Base-by-base conservation (phyloP, 345 rosid species). In the Carallia brachiata region DNA sequence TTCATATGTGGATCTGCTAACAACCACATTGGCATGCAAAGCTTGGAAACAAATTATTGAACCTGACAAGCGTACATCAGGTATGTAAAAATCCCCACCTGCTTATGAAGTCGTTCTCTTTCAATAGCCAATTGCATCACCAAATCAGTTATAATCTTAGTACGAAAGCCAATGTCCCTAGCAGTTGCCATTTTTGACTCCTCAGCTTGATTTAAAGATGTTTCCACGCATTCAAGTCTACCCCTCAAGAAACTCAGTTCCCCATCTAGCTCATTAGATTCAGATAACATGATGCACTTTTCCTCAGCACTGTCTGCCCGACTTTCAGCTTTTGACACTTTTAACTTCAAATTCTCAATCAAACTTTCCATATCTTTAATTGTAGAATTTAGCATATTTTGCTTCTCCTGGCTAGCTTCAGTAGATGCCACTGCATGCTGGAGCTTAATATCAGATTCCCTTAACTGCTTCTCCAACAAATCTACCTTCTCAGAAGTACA, bases 361-460 rank as follows among this genome's bases (percentile, higher is more conserved):
- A 87, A 70, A 73, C 75, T 78, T 69, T 89, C 97, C 99, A 92
- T 95, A 77, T 95, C 97, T 65, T 68, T 63, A 70, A 95, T 88
- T 13, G 96, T 84, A 68, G 88, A 71, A 72, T 82, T 75, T 69
- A 90, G 76, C 88, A 95, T 82, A 55, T 30, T 79, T 80, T 87
- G 87, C 75, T 88, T 89, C 82, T 95, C 99, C 77, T 86, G 87
- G 71, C 93, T 82, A 67, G 99, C 97, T 80, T 92, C 97, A 12
- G 81, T 76, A 69, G 91, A 89, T 54, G 93, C 99, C 70, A 85
- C 80, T 9, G 97, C 97, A 82, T 71, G 87, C 68, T 90, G 90
- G 61, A 92, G 81, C 69, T 55, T 84, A 69, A 82, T 82, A 74
- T 91, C 93, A 60, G 88, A 84, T 54, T 90, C 96, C 76, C 73